Evolutionary conservation across 2,329 filamentous ascomycete genomes (phyloP).

Genomic region (Nemania diffusa): DNA sequence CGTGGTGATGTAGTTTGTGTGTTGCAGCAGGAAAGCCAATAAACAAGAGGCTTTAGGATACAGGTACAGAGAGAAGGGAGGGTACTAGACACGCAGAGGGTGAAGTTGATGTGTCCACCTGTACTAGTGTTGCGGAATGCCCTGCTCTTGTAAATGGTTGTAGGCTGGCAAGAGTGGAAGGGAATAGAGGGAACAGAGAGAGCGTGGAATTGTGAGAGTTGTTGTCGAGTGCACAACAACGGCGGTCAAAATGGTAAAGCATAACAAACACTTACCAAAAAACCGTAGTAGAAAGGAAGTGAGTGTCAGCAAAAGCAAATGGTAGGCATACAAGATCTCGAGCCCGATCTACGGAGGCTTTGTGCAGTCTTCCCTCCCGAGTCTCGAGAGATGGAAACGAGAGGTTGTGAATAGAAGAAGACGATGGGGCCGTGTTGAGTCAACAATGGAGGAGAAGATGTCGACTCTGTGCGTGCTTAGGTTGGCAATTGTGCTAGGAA

Average conservation of each 20-base stretch:
- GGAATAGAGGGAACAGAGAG: not conserved
- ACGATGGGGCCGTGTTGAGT: slow-evolving; percentile 13
- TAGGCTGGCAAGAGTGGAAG: not conserved
- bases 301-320: slow-evolving; percentile 44
- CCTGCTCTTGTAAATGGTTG: not conserved
- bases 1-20: not conserved
- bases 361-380: slow-evolving; percentile 31
- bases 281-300: slow-evolving; percentile 22
- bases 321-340: slow-evolving; percentile 55
- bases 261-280: slow-evolving; percentile 41
- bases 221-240: not conserved
- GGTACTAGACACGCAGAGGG: not conserved
- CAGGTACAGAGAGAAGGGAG: not conserved
- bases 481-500: not conserved
- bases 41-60: not conserved
- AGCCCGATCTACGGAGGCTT: slow-evolving; percentile 43
- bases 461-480: not conserved
- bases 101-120: not conserved
- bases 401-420: slow-evolving; percentile 35
- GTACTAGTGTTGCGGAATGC: not conserved
- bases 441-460: not conserved
- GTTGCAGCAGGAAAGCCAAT: not conserved
- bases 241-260: not conserved
- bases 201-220: not conserved
- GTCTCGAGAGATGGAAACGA: slow-evolving; percentile 29